These are phyloP conservation scores for Phaeosphaeriaceae sp. DNA, from an alignment of 2,329 filamentous ascomycete genomes.

Conservation along the genomic window DNA sequence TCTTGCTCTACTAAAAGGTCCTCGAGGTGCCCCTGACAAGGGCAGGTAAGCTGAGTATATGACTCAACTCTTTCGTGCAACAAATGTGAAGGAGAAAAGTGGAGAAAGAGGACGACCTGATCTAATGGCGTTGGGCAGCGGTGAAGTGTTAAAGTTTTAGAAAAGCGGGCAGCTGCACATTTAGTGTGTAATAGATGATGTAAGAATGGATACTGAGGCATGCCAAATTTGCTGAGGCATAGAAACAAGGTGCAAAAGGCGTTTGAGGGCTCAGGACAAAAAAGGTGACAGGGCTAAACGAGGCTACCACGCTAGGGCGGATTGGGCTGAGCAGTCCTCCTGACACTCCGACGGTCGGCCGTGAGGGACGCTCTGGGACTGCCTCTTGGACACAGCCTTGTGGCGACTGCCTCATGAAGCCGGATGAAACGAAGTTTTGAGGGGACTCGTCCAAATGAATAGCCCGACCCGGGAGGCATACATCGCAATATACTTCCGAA, in stretches of 20 bases:
- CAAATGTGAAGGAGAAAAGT: neutral
- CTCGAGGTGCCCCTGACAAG: neutral
- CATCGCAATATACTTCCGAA: neutral
- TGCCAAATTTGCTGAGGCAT: neutral
- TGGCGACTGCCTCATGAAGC: neutral
- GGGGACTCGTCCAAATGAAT: neutral
- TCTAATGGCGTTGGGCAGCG: neutral
- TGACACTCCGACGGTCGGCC: neutral
- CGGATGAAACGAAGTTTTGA: neutral
- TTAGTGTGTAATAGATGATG: neutral
- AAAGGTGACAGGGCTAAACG: neutral
- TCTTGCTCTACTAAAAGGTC: neutral
- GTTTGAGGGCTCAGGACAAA: neutral
- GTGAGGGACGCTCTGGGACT: neutral
- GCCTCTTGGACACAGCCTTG: neutral
- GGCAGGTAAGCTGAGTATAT: neutral
- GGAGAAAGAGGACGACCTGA: neutral
- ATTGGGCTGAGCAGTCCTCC: neutral
- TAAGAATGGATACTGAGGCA: neutral
- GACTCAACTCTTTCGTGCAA: neutral
- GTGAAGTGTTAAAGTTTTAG: neutral
- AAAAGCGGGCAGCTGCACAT: neutral
- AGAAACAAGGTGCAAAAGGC: neutral
- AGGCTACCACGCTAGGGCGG: neutral
- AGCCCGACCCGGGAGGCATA: no score